Conservation (phyloP, 164 flowering plant genomes). For the Paratinospora sagittata region DNA sequence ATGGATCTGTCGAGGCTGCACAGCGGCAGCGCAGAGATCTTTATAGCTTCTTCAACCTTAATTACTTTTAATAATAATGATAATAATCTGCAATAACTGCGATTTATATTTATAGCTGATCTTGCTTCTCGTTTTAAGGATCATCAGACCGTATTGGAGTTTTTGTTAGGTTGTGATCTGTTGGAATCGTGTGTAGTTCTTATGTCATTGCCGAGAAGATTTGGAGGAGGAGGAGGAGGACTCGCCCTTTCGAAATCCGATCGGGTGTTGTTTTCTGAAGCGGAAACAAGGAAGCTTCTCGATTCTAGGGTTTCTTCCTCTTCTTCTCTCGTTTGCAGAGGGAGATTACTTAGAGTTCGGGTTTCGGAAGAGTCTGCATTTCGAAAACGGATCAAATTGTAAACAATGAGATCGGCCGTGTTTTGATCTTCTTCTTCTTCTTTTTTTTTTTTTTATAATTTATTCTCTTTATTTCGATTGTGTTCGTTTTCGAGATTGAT, state of each 20-base stretch:
- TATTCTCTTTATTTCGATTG: slow-evolving; percentile 1
- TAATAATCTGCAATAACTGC: slow-evolving; percentile 13
- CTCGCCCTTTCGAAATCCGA: slow-evolving; percentile 29
- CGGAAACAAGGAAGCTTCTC: background rate
- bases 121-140: background rate
- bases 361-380: background rate
- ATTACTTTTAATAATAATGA: background rate
- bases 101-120: slow-evolving; percentile 11
- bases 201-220: slow-evolving; percentile 33
- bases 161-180: background rate
- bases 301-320: background rate
- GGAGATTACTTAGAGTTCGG: background rate
- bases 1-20: slow-evolving; percentile 28
- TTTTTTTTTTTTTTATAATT: no score
- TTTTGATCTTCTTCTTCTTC: background rate
- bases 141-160: background rate
- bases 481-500: slow-evolving; percentile 1
- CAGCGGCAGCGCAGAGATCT: background rate
- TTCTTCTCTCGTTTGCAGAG: background rate
- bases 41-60: slow-evolving; percentile 4
- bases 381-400: slow-evolving; percentile 3
- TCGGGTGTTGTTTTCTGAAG: slow-evolving; percentile 18
- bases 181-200: slow-evolving; percentile 10
- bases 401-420: background rate
- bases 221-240: background rate